phyloP scores from a whole-genome alignment of 1,284 basidiomycete species.

The Agaricales sp. region DNA sequence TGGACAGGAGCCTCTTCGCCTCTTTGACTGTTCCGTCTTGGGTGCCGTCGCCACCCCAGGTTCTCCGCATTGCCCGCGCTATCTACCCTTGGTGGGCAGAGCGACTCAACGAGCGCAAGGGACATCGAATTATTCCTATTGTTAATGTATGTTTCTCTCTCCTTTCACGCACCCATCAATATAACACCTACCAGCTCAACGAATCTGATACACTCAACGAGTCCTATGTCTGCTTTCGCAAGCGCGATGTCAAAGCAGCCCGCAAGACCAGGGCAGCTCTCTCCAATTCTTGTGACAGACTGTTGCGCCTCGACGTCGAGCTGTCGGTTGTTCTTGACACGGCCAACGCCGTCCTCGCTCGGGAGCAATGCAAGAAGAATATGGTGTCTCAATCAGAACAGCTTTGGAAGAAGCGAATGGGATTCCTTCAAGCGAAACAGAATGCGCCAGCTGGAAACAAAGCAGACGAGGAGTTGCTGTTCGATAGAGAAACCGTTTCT shows the following conservation, averaged over 20 bases:
- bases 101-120: slow-evolving; percentile 62
- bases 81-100: slow-evolving; percentile 81
- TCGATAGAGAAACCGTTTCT: slow-evolving; percentile 61
- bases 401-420: slow-evolving; percentile 75
- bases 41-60: slow-evolving; percentile 44
- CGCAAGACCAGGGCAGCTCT: slow-evolving; percentile 92
- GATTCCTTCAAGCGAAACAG: slow-evolving; percentile 72
- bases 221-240: slow-evolving; percentile 96
- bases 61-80: slow-evolving; percentile 54
- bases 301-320: slow-evolving; percentile 74
- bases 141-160: slow-evolving; percentile 52
- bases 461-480: slow-evolving; percentile 74
- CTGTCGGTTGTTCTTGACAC: slow-evolving; percentile 66
- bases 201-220: slow-evolving; percentile 87
- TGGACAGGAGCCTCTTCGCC: slow-evolving; percentile 51
- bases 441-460: slow-evolving; percentile 59
- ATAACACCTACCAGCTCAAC: slow-evolving; percentile 59
- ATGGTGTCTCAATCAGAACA: slow-evolving; percentile 44
- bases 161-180: slow-evolving; percentile 9
- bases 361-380: slow-evolving; percentile 75
- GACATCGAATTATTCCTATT: slow-evolving; percentile 69
- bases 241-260: slow-evolving; percentile 89
- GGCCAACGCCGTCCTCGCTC: slow-evolving; percentile 54
- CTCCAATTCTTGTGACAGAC: slow-evolving; percentile 80
- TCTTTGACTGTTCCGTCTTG: slow-evolving; percentile 49